Evolutionary conservation across 2,329 filamentous ascomycete species (phyloP), one percentile per base, ranked within the genome.

Genomic region (Phialophora chinensis): DNA sequence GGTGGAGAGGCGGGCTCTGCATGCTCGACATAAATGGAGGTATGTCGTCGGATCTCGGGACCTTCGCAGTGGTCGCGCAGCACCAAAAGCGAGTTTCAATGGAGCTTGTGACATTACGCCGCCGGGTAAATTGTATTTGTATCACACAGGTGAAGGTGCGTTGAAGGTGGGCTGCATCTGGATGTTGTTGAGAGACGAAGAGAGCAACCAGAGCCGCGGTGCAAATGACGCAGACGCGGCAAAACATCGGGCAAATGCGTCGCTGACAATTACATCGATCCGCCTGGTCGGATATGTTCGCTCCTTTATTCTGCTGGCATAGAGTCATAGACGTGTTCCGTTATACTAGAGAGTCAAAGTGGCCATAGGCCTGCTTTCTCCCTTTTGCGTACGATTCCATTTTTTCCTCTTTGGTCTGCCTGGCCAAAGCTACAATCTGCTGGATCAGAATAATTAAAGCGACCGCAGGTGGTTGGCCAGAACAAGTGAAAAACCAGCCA

Each of bases 61-160:
- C 17, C 54, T 59, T 3, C 38, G 62, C 23, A 68, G 35, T 6
- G 66, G 64, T 63, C 52, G 73, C 69, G 17, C 72, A 72, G 63
- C 76, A 73, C 61, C 75, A 75, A 71, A 72, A 68, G 53, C 74
- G 75, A 67, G 62, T 66, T 33, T 74, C 74, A 71, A 35, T 0
- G 68, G 52, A 10, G 14, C 38, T 33, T 67, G 65, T n/a, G 68
- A 69, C 68, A 69, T 69, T 12, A 33, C 3, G 23, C 31, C 35
- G 10, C 12, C 4, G 23, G 10, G 14, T 52, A 25, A 12, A 25
- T 3, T 12, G 20, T 23, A 12, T 25, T 17, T 42, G 20, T 47
- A 31, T 44, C 31, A 35, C 11, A 27, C 10, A 17, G 12, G 4
- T 52, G 20, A 25, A 52, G 49, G 0, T 23, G 20, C 1, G 14